These are phyloP conservation scores for Stereocaulon alpinum DNA, from an alignment of 495 filamentous ascomycete genomes.

Conservation along the genomic window DNA sequence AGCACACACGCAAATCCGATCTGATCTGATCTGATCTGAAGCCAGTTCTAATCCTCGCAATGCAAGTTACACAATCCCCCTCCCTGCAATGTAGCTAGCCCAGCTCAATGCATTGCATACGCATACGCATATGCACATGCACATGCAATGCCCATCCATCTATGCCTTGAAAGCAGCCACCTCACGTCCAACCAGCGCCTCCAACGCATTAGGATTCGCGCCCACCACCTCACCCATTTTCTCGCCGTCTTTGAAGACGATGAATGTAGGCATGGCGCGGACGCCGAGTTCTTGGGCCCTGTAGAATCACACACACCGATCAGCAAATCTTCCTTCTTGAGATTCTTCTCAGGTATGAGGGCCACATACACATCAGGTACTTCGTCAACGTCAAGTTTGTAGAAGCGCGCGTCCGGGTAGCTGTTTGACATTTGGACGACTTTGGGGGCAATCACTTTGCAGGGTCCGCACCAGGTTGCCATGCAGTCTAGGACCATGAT, in stretches of 20 bases:
- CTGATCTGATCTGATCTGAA: too few relatives aligned
- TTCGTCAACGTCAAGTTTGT: constrained; percentile 89
- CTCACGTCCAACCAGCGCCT: neutral
- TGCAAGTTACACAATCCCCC: too few relatives aligned
- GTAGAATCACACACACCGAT: too few relatives aligned
- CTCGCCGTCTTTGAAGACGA: constrained; percentile 71
- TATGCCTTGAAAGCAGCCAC: neutral
- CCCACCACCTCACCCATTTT: constrained; percentile 64
- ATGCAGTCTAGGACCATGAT: constrained; percentile 77
- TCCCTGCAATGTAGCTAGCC: too few relatives aligned
- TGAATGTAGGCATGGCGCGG: constrained; percentile 93
- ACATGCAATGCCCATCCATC: too few relatives aligned
- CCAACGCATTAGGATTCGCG: constrained; percentile 59
- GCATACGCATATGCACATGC: too few relatives aligned
- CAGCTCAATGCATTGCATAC: too few relatives aligned
- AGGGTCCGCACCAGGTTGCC: constrained; percentile 90
- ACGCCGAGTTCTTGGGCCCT: constrained; percentile 31
- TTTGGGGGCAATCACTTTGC: constrained; percentile 75
- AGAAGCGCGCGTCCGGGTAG: constrained; percentile 55
- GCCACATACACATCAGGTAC: constrained; percentile 40
- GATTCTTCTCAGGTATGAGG: too few relatives aligned
- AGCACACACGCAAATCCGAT: too few relatives aligned
- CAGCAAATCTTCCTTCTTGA: too few relatives aligned
- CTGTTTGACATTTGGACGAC: constrained; percentile 47
- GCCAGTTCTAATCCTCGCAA: too few relatives aligned